A percentile compares a stretch with the other conserved stretches of the same genome.
These are phyloP conservation scores for Coemansia sp. DNA, from an alignment of 192 early-diverging fungal species.

Conservation along the genomic window DNA sequence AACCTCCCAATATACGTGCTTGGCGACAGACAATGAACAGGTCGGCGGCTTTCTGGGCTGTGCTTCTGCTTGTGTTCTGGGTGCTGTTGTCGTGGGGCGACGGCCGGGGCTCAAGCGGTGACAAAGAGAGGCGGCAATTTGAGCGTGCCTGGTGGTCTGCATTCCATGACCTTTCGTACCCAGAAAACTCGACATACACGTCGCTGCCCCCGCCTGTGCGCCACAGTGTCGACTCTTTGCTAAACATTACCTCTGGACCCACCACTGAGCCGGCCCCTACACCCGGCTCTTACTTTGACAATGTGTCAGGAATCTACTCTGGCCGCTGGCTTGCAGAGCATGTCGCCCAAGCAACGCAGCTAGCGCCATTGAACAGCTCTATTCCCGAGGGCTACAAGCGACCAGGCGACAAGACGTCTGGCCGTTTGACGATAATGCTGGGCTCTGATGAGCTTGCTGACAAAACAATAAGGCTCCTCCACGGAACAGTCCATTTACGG, in stretches of 20 bases:
- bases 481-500: constrained; percentile 17
- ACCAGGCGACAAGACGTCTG: constrained; percentile 17
- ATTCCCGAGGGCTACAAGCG: constrained; percentile 16
- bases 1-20: background rate
- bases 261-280: background rate
- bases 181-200: constrained; percentile 31
- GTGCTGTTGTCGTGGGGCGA: constrained; percentile 14
- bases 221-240: constrained; percentile 6
- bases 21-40: background rate
- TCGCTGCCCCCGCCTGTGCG: constrained; percentile 24
- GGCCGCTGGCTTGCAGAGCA: constrained; percentile 23
- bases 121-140: constrained; percentile 20
- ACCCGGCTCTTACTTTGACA: background rate
- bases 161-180: constrained; percentile 25
- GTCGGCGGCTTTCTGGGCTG: background rate
- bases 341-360: constrained; percentile 3
- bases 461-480: constrained; percentile 14
- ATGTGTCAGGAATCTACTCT: constrained; percentile 24
- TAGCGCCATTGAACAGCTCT: constrained; percentile 3
- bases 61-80: constrained; percentile 17
- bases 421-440: constrained; percentile 25
- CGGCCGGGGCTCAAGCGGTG: constrained; percentile 4
- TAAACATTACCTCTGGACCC: background rate
- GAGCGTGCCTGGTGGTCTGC: constrained; percentile 37
- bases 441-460: background rate